Percentiles rank a stretch among this genome's conserved stretches.
These are phyloP conservation scores for Wallemia hederae DNA, from an alignment of 1,284 basidiomycete genomes.

Conservation along the genomic window DNA sequence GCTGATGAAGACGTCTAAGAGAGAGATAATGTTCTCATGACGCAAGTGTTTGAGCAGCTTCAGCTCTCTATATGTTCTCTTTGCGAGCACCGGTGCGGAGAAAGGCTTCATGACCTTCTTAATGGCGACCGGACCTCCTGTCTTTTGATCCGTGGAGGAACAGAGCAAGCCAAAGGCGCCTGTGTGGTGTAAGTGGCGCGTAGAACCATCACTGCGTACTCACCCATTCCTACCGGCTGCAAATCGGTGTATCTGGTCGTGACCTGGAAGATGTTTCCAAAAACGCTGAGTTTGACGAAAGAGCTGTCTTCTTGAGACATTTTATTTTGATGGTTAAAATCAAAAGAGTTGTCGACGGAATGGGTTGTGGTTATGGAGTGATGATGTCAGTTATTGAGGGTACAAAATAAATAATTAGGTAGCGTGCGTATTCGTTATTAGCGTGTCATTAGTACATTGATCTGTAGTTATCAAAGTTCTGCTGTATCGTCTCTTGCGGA, in stretches of 20 bases:
- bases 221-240: slow-evolving; percentile 98
- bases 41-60: slow-evolving; percentile 97
- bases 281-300: background rate
- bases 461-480: background rate
- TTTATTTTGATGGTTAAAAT: background rate
- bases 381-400: too few species aligned
- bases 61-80: slow-evolving; percentile 90
- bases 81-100: slow-evolving; percentile 82
- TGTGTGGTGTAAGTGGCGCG: slow-evolving; percentile 13
- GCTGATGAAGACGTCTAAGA: slow-evolving; percentile 97
- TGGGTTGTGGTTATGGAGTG: too few species aligned
- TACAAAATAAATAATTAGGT: too few species aligned
- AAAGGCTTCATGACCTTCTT: slow-evolving; percentile 99
- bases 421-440: too few species aligned
- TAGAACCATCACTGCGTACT: slow-evolving; percentile 15
- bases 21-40: slow-evolving; percentile 97
- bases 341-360: background rate
- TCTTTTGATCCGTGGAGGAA: slow-evolving; percentile 92
- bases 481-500: background rate
- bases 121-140: slow-evolving; percentile 75
- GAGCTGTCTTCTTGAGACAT: background rate
- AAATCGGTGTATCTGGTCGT: slow-evolving; percentile 97
- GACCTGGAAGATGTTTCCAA: slow-evolving; percentile 29
- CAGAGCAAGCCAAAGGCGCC: slow-evolving; percentile 89
- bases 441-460: background rate